Evolutionary conservation across 192 early-diverging fungal species (phyloP), one percentile per base, ranked within the genome.

Genomic region (Coemansia sp.): DNA sequence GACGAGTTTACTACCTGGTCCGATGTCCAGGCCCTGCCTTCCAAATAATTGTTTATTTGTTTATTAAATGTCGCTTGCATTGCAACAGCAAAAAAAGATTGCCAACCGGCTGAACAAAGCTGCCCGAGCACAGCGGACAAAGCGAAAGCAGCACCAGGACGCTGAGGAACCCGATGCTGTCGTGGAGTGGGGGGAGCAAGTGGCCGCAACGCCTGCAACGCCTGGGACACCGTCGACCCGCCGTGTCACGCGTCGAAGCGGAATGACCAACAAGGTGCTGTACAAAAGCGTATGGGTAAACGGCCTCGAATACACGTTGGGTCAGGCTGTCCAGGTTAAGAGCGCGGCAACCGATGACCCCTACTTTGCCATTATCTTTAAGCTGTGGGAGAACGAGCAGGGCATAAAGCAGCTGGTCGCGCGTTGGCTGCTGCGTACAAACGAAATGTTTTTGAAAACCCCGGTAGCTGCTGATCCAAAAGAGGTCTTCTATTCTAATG

Each of bases 301-400:
- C 46, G 77, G 76, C 18, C 23, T 26, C 6, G 65, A 74, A 36
- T 82, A 81, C 43, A 37, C 28, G 17, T 51, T 79, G 40, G 82
- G 81, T 11, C 62, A 64, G 6, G 68, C 65, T 2, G 68, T 66
- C 6, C 65, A 62, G 28, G 58, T 64, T 1, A 14, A 48, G 30
- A 73, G 81, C 36, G 63, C 76, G 18, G 44, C 66, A 15, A 56
- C 58, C 8, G 73, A 78, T 3, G 55, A 71, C 16, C 62, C 83
- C 5, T 74, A 82, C 17, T 41, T 77, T 23, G 84, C 81, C 0
- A 71, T 76, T n/a, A 82, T 85, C 11, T 44, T 60, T 52, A 69
- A 69, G 26, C 68, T 85, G 30, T 84, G 81, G 76, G 72, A 85
- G 62, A 80, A 80, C 51, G 84, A 85, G 32, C 54, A 58, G 16